Evolutionary conservation across 176 grass and related monocot species (phyloP).

Genomic region (Rhynchospora tenuis): DNA sequence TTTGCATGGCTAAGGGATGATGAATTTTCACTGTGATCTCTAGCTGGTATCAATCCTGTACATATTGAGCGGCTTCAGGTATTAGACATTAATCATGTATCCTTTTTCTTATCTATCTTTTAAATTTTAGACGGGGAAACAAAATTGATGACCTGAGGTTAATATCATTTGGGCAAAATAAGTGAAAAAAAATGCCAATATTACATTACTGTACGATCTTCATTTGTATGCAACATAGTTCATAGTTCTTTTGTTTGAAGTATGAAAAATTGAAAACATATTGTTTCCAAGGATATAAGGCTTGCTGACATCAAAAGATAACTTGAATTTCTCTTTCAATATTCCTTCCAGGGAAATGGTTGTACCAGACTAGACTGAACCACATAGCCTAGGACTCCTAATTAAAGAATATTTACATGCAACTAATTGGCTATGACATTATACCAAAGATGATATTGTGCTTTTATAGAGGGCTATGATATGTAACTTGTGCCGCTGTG

Average conservation of each 20-base stretch:
- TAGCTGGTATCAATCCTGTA: slow-evolving; percentile 92
- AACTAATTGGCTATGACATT: slow-evolving; percentile 63
- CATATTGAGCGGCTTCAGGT: slow-evolving; percentile 82
- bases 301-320: neutral
- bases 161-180: neutral
- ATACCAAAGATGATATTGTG: no score
- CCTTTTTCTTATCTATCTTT: slow-evolving; percentile 1
- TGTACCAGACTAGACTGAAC: slow-evolving; percentile 64
- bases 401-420: slow-evolving; percentile 98
- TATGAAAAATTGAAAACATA: neutral
- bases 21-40: slow-evolving; percentile 78
- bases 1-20: slow-evolving; percentile 97
- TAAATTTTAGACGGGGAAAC: no score
- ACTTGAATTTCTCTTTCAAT: neutral
- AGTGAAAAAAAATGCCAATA: neutral
- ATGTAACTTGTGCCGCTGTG: neutral
- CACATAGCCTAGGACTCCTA: slow-evolving; percentile 61
- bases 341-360: slow-evolving; percentile 65
- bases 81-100: slow-evolving; percentile 21
- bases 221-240: neutral
- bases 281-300: neutral
- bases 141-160: neutral
- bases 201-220: no score
- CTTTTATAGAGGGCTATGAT: no score
- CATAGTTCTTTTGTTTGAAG: neutral